phyloP scores from a whole-genome alignment of 148 eudicot genomes.

The Beta vulgaris region DNA sequence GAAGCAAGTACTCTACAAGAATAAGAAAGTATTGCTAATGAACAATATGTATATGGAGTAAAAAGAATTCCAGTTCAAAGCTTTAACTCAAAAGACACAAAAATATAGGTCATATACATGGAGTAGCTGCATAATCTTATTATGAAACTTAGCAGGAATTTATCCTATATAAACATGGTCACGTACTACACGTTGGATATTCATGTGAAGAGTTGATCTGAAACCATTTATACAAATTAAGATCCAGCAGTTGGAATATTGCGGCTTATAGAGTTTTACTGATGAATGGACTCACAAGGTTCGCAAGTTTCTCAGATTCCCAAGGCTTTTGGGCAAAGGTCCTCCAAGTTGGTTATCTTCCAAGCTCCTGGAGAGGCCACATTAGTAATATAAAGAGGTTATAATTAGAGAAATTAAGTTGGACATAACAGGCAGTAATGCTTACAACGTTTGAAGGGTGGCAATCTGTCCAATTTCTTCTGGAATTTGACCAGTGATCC shows the following conservation, averaged over 20 bases:
- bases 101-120: not conserved
- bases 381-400: not conserved
- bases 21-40: not conserved
- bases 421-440: not conserved
- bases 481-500: conserved; percentile 59
- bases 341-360: conserved; percentile 64
- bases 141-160: not conserved
- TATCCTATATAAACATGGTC: not conserved
- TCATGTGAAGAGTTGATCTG: too few relatives aligned
- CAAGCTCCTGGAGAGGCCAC: conserved; percentile 36
- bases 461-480: conserved; percentile 65
- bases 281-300: conserved; percentile 46
- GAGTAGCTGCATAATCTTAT: not conserved
- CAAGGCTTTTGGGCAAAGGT: conserved; percentile 54
- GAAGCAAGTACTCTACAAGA: conserved; percentile 61
- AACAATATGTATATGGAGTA: not conserved
- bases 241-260: not conserved
- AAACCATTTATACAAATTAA: not conserved
- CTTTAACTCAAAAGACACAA: not conserved
- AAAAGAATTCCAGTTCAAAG: not conserved
- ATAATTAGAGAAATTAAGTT: not conserved
- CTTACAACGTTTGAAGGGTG: conserved; percentile 65
- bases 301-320: conserved; percentile 50
- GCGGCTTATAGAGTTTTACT: too few relatives aligned
- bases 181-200: too few relatives aligned